Evolutionary conservation across 495 filamentous ascomycete genomes (phyloP).

Genomic region (Neohortaea acidophila): DNA sequence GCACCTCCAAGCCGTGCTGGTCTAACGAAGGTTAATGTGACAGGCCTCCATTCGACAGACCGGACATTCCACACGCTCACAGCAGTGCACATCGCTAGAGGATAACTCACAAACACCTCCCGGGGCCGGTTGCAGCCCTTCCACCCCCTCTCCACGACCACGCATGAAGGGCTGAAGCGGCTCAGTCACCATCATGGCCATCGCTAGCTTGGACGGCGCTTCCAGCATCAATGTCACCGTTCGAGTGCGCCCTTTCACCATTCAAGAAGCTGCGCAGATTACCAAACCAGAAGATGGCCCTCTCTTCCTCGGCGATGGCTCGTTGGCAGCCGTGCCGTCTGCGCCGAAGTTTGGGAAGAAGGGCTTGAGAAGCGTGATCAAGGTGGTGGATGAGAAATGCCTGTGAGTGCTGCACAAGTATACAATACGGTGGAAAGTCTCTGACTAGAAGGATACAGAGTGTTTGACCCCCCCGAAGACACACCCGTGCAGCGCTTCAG

Average conservation of each 20-base stretch:
- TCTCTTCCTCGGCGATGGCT: slow-evolving; percentile 88
- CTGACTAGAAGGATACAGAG: slow-evolving; percentile 33
- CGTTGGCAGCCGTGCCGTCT: slow-evolving; percentile 59
- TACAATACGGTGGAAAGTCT: background rate
- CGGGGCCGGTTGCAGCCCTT: too few relatives aligned
- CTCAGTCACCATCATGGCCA: slow-evolving; percentile 26
- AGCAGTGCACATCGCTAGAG: too few relatives aligned
- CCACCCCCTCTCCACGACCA: too few relatives aligned
- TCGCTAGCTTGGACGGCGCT: slow-evolving; percentile 33
- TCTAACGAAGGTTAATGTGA: too few relatives aligned
- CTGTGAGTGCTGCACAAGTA: slow-evolving; percentile 44
- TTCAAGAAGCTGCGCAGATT: slow-evolving; percentile 52
- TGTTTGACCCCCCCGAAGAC: slow-evolving; percentile 96
- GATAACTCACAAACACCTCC: too few relatives aligned
- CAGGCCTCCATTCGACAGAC: too few relatives aligned
- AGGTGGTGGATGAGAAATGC: slow-evolving; percentile 91
- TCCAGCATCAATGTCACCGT: slow-evolving; percentile 67
- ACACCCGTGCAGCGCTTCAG: slow-evolving; percentile 87
- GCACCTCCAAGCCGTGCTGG: too few relatives aligned
- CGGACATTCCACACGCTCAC: too few relatives aligned
- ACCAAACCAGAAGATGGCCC: slow-evolving; percentile 72
- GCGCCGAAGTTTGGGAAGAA: slow-evolving; percentile 73
- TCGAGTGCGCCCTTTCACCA: slow-evolving; percentile 87
- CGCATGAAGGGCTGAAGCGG: too few relatives aligned
- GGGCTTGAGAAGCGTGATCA: slow-evolving; percentile 80